Percentiles rank a stretch among this genome's conserved stretches.
Evolutionary conservation across 352 stramenopile genomes (phyloP).

Genomic region (Ochromonadaceae sp.): DNA sequence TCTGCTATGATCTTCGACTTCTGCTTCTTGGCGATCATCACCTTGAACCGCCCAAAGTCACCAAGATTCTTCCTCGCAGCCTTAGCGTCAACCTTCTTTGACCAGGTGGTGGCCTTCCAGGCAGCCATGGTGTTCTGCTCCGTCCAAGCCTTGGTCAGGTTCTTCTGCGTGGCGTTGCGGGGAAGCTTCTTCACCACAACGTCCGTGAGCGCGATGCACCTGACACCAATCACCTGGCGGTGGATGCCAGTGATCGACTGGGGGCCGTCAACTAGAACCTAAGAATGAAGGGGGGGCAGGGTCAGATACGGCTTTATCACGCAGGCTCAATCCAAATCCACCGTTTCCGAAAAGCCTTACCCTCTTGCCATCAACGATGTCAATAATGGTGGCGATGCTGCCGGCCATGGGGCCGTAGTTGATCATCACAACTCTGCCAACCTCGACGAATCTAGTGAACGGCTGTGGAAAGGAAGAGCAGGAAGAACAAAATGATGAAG

Average conservation of each 20-base stretch:
- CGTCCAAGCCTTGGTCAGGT: slow-evolving; percentile 72
- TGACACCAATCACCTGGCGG: slow-evolving; percentile 95
- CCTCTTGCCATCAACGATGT: slow-evolving; percentile 98
- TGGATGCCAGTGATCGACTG: slow-evolving; percentile 82
- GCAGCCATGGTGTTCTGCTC: slow-evolving; percentile 72
- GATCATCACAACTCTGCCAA: slow-evolving; percentile 94
- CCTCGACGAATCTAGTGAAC: slow-evolving; percentile 98
- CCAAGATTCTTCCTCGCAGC: slow-evolving; percentile 76
- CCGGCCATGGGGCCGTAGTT: slow-evolving; percentile 94
- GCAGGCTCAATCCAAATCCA: not conserved
- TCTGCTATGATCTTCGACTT: slow-evolving; percentile 85
- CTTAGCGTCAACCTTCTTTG: slow-evolving; percentile 94
- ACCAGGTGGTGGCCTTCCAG: slow-evolving; percentile 86
- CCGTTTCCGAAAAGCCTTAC: slow-evolving; percentile 28
- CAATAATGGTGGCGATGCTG: slow-evolving; percentile 97
- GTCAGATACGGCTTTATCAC: not conserved
- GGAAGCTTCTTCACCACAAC: slow-evolving; percentile 77
- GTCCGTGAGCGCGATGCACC: slow-evolving; percentile 90
- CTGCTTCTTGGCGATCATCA: slow-evolving; percentile 96
- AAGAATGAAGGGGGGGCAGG: not conserved
- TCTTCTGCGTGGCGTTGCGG: slow-evolving; percentile 78
- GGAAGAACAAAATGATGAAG: no score
- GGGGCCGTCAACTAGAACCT: slow-evolving; percentile 86
- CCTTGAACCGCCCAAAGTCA: slow-evolving; percentile 99
- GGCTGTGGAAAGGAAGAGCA: slow-evolving; percentile 39